Evolutionary conservation across 2,329 filamentous ascomycete species (phyloP).

Genomic region (Drechslerella dactyloides): DNA sequence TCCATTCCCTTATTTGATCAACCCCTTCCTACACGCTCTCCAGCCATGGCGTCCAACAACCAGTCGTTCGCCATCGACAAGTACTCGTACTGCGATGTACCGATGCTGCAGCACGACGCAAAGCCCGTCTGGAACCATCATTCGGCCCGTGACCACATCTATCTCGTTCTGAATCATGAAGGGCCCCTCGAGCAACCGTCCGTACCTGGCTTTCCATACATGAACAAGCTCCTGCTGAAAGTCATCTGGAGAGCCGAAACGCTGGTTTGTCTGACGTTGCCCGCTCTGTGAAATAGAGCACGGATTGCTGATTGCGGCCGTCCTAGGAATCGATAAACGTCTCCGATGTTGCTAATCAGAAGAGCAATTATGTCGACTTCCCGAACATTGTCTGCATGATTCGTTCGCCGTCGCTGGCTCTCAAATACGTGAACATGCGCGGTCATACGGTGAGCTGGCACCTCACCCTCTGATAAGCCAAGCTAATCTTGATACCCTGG

Average conservation of each 20-base stretch:
- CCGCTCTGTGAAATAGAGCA: no score
- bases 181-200: slow-evolving; percentile 44
- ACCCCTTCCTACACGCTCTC: not conserved
- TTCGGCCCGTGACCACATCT: slow-evolving; percentile 39
- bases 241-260: slow-evolving; percentile 49
- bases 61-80: slow-evolving; percentile 45
- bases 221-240: slow-evolving; percentile 38
- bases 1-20: not conserved
- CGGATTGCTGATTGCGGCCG: no score
- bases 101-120: slow-evolving; percentile 26
- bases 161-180: slow-evolving; percentile 30
- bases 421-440: slow-evolving; percentile 39
- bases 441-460: slow-evolving; percentile 23
- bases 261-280: slow-evolving; percentile 33
- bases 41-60: slow-evolving; percentile 23
- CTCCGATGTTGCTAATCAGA: slow-evolving; percentile 35
- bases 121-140: slow-evolving; percentile 46
- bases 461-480: not conserved
- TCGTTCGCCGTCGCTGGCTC: slow-evolving; percentile 31
- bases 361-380: slow-evolving; percentile 18
- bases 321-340: slow-evolving; percentile 35
- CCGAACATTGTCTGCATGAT: slow-evolving; percentile 47
- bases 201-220: slow-evolving; percentile 20
- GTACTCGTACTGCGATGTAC: slow-evolving; percentile 43
- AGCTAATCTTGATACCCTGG: not conserved